Evolutionary conservation across 345 rosid genomes (phyloP).

Genomic region (Syzygium jambos): DNA sequence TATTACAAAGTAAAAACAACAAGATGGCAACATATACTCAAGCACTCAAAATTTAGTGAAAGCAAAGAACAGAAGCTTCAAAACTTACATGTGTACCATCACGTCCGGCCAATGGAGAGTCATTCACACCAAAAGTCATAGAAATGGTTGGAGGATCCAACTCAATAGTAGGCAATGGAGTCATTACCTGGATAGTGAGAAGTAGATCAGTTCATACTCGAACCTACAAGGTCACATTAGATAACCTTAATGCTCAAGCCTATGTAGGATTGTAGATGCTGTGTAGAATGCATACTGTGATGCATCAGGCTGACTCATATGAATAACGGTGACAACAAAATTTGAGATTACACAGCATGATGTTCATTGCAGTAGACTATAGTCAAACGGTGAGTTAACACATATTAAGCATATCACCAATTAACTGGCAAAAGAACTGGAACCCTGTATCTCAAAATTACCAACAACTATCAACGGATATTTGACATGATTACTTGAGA

Average conservation of each 20-base stretch:
- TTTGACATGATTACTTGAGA: background rate
- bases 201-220: background rate
- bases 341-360: background rate
- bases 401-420: background rate
- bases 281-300: background rate
- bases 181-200: slow-evolving; percentile 44
- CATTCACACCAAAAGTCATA: slow-evolving; percentile 97
- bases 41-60: background rate
- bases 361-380: background rate
- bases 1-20: background rate
- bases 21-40: background rate
- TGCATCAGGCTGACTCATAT: background rate
- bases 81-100: slow-evolving; percentile 84
- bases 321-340: background rate
- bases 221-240: background rate
- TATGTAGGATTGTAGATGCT: background rate
- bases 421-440: background rate
- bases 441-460: background rate
- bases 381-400: background rate
- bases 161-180: slow-evolving; percentile 74
- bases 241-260: background rate
- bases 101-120: slow-evolving; percentile 96
- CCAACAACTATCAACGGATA: background rate
- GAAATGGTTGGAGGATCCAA: slow-evolving; percentile 99
- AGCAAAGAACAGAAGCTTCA: background rate